Evolutionary conservation across 2,329 filamentous ascomycete species (phyloP).

Genomic region (Epichloe scottii): DNA sequence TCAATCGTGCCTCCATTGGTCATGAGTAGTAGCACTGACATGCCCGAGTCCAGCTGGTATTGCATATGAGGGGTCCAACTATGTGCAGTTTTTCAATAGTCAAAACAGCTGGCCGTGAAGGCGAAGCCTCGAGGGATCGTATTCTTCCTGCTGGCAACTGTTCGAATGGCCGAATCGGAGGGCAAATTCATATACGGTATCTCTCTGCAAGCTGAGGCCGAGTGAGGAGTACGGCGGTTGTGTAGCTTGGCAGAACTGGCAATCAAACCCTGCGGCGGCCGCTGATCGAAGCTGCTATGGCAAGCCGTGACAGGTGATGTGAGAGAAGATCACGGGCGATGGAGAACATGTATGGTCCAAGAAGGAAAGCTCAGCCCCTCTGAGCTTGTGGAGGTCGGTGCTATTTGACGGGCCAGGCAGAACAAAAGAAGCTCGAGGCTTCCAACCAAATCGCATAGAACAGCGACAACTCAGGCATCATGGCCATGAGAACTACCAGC

Average conservation of each 20-base stretch:
- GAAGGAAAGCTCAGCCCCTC: constrained; percentile 9
- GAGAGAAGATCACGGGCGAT: constrained; percentile 12
- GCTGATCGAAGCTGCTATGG: constrained; percentile 17
- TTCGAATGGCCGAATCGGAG: not conserved
- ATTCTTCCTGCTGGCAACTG: not conserved
- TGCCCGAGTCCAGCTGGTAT: constrained; percentile 14
- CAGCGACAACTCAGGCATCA: not conserved
- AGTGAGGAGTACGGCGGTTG: not conserved
- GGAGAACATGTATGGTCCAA: constrained; percentile 11
- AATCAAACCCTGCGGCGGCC: constrained; percentile 14
- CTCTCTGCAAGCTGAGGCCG: constrained; percentile 4
- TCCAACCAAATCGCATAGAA: not conserved
- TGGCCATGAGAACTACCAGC: constrained; percentile 1
- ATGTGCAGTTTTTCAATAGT: not conserved
- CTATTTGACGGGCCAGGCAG: constrained; percentile 14
- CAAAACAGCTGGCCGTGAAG: not conserved
- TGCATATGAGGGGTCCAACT: not conserved
- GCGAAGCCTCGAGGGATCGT: not conserved
- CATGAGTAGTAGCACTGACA: constrained; percentile 30
- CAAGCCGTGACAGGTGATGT: constrained; percentile 14
- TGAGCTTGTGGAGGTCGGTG: constrained; percentile 18
- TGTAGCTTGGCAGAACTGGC: not conserved
- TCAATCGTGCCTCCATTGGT: constrained; percentile 34
- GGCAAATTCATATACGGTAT: not conserved
- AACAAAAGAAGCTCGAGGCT: constrained; percentile 5